phyloP scores from a whole-genome alignment of 805 yeast species.

The Kluyveromyces siamensis region DNA sequence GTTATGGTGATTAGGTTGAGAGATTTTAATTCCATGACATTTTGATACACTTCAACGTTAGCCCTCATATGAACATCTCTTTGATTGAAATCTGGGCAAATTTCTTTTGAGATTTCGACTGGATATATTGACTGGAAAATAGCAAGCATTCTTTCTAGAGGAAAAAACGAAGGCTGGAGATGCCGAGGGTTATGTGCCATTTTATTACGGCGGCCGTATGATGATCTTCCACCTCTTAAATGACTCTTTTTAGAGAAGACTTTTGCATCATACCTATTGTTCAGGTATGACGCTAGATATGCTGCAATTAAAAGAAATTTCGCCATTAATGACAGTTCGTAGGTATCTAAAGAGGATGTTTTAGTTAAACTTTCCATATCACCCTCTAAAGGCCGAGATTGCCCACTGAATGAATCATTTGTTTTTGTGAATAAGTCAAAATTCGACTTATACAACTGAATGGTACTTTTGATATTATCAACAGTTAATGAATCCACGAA shows the following conservation, averaged over 20 bases:
- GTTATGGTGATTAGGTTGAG: constrained; percentile 41
- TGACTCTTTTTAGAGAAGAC: constrained; percentile 47
- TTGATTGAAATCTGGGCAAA: constrained; percentile 16
- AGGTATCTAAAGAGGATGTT: constrained; percentile 8
- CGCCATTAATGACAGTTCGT: constrained; percentile 50
- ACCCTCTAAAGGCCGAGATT: constrained; percentile 6
- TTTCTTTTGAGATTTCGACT: constrained; percentile 23
- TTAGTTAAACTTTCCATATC: not conserved
- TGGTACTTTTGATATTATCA: constrained; percentile 16
- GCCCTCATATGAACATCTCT: constrained; percentile 30
- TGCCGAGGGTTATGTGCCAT: constrained; percentile 49
- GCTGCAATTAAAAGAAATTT: constrained; percentile 74
- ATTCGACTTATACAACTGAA: constrained; percentile 25
- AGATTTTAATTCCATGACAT: constrained; percentile 50
- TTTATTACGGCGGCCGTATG: constrained; percentile 35
- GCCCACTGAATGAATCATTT: constrained; percentile 24
- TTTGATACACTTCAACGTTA: constrained; percentile 43
- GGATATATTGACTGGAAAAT: constrained; percentile 64
- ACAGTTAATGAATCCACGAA: constrained; percentile 14
- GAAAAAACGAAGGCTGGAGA: constrained; percentile 65
- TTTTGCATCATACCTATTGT: constrained; percentile 58
- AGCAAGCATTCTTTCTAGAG: constrained; percentile 71
- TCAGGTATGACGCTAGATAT: constrained; percentile 72
- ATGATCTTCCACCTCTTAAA: constrained; percentile 38
- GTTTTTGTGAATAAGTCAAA: constrained; percentile 24